Evolutionary conservation across 208 protist species (phyloP), one percentile per base, ranked within the genome.

Genomic region (Leishmania aethiopica): DNA sequence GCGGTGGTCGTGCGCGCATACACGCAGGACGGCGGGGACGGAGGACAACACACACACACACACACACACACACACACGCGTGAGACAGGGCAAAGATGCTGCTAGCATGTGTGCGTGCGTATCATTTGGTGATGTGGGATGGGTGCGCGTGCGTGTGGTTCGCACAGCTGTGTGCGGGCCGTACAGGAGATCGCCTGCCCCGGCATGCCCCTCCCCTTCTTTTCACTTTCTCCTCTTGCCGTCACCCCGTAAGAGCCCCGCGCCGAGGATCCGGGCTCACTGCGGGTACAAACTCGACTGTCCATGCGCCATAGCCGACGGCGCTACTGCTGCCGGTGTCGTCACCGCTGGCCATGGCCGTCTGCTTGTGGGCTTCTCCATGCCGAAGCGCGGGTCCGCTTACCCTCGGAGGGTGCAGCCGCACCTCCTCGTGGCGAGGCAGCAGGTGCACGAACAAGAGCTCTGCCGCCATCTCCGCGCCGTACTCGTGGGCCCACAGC

Each of bases 401-500:
- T 32, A 4, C 40, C 45, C 32, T 28, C 32, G 85, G 84, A 35
- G 90, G 79, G 72, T 55, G 40, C 40, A 86, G 67, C 25, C 72
- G 80, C 17, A 75, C 86, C 4, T 28, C 37, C 3, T 75, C 66
- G 35, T 67, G 77, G n/a, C 86, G 73, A 28, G 79, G 77, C n/a
- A 83, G 59, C 42, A 95, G 79, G 60, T 86, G 84, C 66, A 88
- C 84, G 37, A 87, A 81, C 72, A 95, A 82, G 87, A 95, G 93
- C 47, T 88, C 81, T 2, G 49, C 66, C 22, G 90, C 90, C 64
- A 84, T 80, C 28, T 25, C 47, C 4, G 32, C 76, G 4, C 90
- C 90, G 75, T 91, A 95, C 84, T 95, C 92, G 69, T 93, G 87
- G 35, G 89, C 86, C 90, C 92, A 95, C 73, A 95, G 64, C 35